These are phyloP conservation scores for Mucor irregularis DNA, from an alignment of 371 early-diverging fungal genomes.

Conservation along the genomic window DNA sequence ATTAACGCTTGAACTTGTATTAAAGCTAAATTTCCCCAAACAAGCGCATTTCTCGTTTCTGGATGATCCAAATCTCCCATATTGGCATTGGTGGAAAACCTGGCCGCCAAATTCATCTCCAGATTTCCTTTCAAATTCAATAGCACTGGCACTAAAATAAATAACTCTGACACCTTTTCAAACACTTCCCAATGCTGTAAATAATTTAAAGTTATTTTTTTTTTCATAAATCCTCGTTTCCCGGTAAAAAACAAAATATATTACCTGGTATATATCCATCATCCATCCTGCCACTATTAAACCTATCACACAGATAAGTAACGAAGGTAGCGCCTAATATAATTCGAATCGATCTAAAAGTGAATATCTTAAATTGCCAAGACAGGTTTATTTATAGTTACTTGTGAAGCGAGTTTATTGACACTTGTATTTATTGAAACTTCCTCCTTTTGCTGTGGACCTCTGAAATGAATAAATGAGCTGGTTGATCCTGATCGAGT, in stretches of 20 bases:
- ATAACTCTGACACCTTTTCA: conserved; percentile 70
- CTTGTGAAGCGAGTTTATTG: conserved; percentile 30
- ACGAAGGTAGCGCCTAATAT: conserved; percentile 72
- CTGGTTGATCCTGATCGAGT: conserved; percentile 26
- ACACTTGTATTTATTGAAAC: conserved; percentile 2
- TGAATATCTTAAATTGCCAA: background rate
- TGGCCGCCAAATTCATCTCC: conserved; percentile 85
- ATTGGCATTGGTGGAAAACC: conserved; percentile 80
- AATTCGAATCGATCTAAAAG: background rate
- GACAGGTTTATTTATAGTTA: conserved; percentile 3
- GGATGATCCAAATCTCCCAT: conserved; percentile 65
- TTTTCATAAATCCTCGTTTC: background rate
- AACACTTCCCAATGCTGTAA: conserved; percentile 75
- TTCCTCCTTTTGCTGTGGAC: conserved; percentile 20
- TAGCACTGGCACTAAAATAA: conserved; percentile 83
- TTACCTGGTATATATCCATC: conserved; percentile 72
- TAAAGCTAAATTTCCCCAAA: conserved; percentile 72
- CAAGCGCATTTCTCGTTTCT: conserved; percentile 46
- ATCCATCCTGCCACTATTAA: conserved; percentile 76
- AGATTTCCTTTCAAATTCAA: conserved; percentile 89
- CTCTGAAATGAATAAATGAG: conserved; percentile 41
- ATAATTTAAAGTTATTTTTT: background rate
- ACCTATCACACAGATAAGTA: conserved; percentile 74
- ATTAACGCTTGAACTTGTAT: conserved; percentile 73
- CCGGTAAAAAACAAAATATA: no score